phyloP scores from a whole-genome alignment of 2,329 filamentous ascomycete genomes.

The Salinomyces thailandicus region DNA sequence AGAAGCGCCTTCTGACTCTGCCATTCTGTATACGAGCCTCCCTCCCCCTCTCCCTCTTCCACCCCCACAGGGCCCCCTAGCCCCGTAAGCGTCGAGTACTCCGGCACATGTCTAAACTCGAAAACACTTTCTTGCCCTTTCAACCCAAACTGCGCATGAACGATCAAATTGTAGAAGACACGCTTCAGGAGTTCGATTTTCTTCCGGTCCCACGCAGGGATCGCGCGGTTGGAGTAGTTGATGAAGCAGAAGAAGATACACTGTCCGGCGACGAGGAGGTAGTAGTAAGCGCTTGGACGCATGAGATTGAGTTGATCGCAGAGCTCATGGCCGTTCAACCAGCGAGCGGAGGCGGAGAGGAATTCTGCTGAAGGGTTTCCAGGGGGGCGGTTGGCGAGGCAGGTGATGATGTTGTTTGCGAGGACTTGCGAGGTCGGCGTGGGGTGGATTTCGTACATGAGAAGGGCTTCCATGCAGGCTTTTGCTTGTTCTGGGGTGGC shows the following conservation, averaged over 20 bases:
- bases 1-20: slow-evolving; percentile 39
- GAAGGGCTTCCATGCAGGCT: slow-evolving; percentile 55
- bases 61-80: slow-evolving; percentile 35
- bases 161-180: slow-evolving; percentile 49
- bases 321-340: slow-evolving; percentile 58
- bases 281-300: slow-evolving; percentile 48
- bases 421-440: slow-evolving; percentile 52
- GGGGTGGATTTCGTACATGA: slow-evolving; percentile 57
- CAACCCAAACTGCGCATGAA: slow-evolving; percentile 55
- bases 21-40: slow-evolving; percentile 33
- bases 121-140: slow-evolving; percentile 52
- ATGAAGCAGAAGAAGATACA: slow-evolving; percentile 53
- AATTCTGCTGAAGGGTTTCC: slow-evolving; percentile 56
- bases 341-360: slow-evolving; percentile 56
- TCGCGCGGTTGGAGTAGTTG: slow-evolving; percentile 42
- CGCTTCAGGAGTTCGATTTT: slow-evolving; percentile 44
- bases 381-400: slow-evolving; percentile 56
- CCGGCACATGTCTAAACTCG: slow-evolving; percentile 60
- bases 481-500: slow-evolving; percentile 46
- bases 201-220: slow-evolving; percentile 39
- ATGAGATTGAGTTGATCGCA: slow-evolving; percentile 50
- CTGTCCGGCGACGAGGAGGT: slow-evolving; percentile 51
- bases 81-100: slow-evolving; percentile 41
- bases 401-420: slow-evolving; percentile 64
- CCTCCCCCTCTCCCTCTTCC: slow-evolving; percentile 29